A percentile compares a stretch with the other conserved stretches of the same genome.
Conservation (phyloP, 2,329 filamentous ascomycete species). For the Cytospora chrysosperma region DNA sequence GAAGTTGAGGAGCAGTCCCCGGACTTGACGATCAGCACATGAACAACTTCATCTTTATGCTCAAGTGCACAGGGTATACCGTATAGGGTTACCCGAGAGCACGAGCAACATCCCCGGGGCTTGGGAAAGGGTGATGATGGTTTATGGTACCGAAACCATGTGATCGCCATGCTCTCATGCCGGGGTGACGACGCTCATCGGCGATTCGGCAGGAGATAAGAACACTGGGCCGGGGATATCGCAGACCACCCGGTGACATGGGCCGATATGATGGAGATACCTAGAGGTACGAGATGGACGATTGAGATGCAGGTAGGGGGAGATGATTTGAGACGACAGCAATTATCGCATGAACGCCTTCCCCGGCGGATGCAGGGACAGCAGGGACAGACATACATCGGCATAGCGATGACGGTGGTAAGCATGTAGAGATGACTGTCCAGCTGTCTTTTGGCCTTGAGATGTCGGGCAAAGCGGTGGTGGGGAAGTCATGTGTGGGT, state of each 20-base stretch:
- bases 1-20: not conserved
- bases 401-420: slow-evolving; percentile 6
- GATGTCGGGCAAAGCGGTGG: slow-evolving; percentile 4
- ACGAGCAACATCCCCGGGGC: not conserved
- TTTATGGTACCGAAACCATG: not conserved
- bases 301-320: not conserved
- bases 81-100: not conserved
- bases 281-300: not conserved
- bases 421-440: not conserved
- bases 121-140: slow-evolving; percentile 1
- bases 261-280: not conserved
- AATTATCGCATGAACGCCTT: not conserved
- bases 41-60: not conserved
- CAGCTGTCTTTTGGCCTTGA: not conserved
- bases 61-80: not conserved
- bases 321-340: not conserved
- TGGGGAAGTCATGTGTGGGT: not conserved
- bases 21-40: not conserved
- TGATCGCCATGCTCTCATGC: slow-evolving; percentile 1
- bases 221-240: not conserved
- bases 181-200: not conserved
- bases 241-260: not conserved
- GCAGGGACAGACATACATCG: not conserved
- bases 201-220: not conserved
- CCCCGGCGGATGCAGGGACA: not conserved